Conservation (phyloP, 176 grass and related monocot species). For the Carex scoparia region DNA sequence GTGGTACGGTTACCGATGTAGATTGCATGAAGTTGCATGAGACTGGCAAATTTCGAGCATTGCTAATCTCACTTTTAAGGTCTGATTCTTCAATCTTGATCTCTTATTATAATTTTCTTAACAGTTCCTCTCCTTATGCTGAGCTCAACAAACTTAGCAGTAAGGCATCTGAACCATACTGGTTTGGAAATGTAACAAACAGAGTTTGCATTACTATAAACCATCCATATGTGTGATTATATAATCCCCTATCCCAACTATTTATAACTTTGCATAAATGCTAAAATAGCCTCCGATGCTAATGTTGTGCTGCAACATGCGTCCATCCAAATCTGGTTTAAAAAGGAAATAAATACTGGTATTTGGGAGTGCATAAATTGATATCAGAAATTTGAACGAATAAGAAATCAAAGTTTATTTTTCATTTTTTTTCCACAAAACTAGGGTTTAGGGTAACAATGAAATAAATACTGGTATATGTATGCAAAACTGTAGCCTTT, state of each 20-base stretch:
- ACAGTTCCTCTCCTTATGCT: too few relatives aligned
- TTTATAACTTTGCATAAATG: neutral
- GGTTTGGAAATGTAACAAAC: neutral
- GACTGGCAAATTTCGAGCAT: slow-evolving; percentile 81
- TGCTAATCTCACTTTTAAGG: slow-evolving; percentile 91
- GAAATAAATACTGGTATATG: neutral
- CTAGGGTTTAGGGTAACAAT: too few relatives aligned
- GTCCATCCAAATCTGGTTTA: neutral
- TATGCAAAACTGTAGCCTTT: neutral
- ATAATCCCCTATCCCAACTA: neutral
- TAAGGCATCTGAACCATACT: neutral
- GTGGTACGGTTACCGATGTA: slow-evolving; percentile 60
- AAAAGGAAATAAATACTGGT: neutral
- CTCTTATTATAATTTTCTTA: too few relatives aligned
- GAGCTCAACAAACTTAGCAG: neutral
- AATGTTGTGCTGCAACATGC: neutral
- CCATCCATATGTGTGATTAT: neutral
- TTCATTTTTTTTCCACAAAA: neutral
- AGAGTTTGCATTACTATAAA: neutral
- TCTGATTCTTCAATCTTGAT: slow-evolving; percentile 23
- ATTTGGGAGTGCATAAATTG: neutral
- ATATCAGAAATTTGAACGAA: neutral
- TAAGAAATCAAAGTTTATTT: neutral
- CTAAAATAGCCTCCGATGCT: neutral
- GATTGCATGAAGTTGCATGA: slow-evolving; percentile 92